Evolutionary conservation across 352 stramenopile species (phyloP), one percentile per base, ranked within the genome.

Genomic region (Pythium diclinum): DNA sequence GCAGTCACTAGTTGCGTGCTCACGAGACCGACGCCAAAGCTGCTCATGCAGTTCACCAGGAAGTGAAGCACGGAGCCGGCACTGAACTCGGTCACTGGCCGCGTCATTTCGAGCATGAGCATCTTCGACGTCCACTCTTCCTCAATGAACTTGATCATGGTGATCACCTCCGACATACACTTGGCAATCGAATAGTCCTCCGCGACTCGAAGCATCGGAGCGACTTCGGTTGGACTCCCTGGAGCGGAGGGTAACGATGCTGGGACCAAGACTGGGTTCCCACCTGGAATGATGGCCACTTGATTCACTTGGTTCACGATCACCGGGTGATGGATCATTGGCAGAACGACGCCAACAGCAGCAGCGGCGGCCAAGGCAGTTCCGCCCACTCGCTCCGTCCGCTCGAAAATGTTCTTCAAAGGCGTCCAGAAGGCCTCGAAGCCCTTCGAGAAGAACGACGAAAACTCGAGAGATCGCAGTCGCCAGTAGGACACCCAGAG

Each of bases 101-200:
- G 87, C 19, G 79, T 91, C 70, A 91, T 78, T 67, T 91, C 82
- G 3, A 91, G 63, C 40, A 91, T 88, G 55, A 87, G 60, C 71
- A 89, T 78, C 72, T 88, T 91, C 8, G 82, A 76, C 28, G 76
- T 79, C 82, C 82, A 91, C 63, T 91, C 82, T 32, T 83, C 73
- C 61, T 89, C 82, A 28, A 88, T 76, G 42, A 85, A 87, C 52
- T 80, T 81, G 60, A 89, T 75, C 76, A 79, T 83, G 19, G 72
- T 82, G 52, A 91, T 63, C 40, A 91, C 72, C 52, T 89, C 82
- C 36, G 76, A 79, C 40, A 81, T 84, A 59, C 75, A 82, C 61
- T 87, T 81, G 3, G 75, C 73, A 60, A 87, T 72, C 23, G 73
- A 76, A 30, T 58, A 53, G 4, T 51, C 44, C 14, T 51, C n/a